Percentiles rank a stretch among this genome's conserved stretches.
Conservation (phyloP, 495 filamentous ascomycete species). For the Aspergillus homomorphus region DNA sequence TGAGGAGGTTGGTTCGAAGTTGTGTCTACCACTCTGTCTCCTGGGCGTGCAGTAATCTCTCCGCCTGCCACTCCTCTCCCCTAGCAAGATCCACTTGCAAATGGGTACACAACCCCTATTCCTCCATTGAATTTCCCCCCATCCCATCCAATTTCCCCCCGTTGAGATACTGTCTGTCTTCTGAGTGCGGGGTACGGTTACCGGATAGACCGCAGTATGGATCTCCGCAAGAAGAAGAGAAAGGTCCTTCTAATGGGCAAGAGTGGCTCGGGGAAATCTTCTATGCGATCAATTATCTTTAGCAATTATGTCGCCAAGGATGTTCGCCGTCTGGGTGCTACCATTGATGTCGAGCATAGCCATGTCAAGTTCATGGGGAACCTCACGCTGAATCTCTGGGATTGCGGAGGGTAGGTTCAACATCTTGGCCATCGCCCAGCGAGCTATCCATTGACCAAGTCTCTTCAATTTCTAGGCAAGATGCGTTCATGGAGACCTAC, state of each 20-base stretch:
- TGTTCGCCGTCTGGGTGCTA: constrained; percentile 90
- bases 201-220: constrained; percentile 28
- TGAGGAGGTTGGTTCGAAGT: constrained; percentile 4
- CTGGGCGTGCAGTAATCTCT: neutral
- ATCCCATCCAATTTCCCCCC: neutral
- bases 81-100: neutral
- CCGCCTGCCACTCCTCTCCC: neutral
- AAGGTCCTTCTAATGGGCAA: constrained; percentile 74
- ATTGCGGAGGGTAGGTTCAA: constrained; percentile 76
- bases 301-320: constrained; percentile 97
- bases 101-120: neutral
- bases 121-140: neutral
- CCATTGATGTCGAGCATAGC: constrained; percentile 96
- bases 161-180: neutral
- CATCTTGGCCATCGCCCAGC: neutral
- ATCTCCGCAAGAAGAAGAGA: constrained; percentile 54
- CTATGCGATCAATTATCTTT: constrained; percentile 97
- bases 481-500: constrained; percentile 98
- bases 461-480: constrained; percentile 57
- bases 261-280: constrained; percentile 98
- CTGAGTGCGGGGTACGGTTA: constrained; percentile 19
- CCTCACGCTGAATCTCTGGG: constrained; percentile 95
- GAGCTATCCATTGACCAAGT: neutral
- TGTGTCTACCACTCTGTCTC: neutral
- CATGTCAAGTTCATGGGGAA: constrained; percentile 98